Conservation (phyloP, 805 yeast species). For the Tetrapisispora nanseiensis region DNA sequence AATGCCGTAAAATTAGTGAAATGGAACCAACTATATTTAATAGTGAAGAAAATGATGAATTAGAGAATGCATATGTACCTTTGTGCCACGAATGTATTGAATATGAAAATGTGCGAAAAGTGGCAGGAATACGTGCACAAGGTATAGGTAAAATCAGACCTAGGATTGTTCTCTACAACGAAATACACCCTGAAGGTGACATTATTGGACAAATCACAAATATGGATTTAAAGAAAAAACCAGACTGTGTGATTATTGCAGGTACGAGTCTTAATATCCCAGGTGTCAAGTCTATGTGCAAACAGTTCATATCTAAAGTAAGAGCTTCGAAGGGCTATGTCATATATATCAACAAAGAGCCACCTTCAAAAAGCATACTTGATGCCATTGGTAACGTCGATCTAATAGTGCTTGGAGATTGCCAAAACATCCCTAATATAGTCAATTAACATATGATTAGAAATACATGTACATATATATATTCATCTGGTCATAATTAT, state of each 20-base stretch:
- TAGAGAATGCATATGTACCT: conserved; percentile 29
- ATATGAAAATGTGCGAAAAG: conserved; percentile 40
- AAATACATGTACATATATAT: neutral
- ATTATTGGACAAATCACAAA: conserved; percentile 70
- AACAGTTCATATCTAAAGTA: conserved; percentile 49
- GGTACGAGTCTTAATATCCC: conserved; percentile 83
- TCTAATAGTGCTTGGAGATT: conserved; percentile 52
- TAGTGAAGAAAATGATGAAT: conserved; percentile 14
- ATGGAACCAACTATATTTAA: conserved; percentile 44
- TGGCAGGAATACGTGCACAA: conserved; percentile 58
- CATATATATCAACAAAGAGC: conserved; percentile 52
- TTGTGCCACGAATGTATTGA: conserved; percentile 60
- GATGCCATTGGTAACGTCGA: conserved; percentile 47
- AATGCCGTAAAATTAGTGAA: conserved; percentile 51
- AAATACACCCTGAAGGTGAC: conserved; percentile 81
- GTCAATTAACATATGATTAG: neutral
- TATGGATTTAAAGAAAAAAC: conserved; percentile 49
- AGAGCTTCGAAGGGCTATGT: conserved; percentile 49
- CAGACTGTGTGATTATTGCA: conserved; percentile 71
- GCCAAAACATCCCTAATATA: conserved; percentile 43
- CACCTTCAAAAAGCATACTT: conserved; percentile 40
- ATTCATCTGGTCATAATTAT: neutral
- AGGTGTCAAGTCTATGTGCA: conserved; percentile 53
- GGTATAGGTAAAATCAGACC: conserved; percentile 57
- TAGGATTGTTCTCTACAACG: conserved; percentile 60